Conservation (phyloP, 768 basidiomycete species). For the Leccinum pellstonianum region DNA sequence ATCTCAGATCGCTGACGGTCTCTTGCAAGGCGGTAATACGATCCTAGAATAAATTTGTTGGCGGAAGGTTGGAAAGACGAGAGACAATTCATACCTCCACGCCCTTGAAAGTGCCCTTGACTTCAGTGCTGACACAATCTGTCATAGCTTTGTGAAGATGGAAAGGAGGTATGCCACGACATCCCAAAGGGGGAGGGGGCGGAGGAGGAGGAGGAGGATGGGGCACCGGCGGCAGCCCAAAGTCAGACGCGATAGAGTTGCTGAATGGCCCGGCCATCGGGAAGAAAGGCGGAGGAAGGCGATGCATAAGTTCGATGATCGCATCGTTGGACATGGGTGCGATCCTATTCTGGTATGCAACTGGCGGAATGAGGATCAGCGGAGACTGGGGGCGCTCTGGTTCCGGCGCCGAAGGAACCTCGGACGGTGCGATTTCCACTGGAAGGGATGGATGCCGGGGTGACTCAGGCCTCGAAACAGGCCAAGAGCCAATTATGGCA, state of each 20-base stretch:
- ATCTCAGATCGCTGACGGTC: constrained; percentile 20
- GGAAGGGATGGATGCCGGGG: constrained; percentile 20
- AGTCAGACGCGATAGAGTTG: constrained; percentile 18
- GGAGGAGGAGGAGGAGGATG: not conserved
- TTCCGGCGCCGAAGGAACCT: constrained; percentile 6
- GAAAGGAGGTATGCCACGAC: constrained; percentile 10
- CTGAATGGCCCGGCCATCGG: constrained; percentile 19
- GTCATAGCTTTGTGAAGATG: constrained; percentile 15
- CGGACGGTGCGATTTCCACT: constrained; percentile 12
- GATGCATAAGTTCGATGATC: constrained; percentile 16
- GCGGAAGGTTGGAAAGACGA: not conserved
- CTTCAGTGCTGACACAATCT: constrained; percentile 24
- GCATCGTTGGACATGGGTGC: constrained; percentile 11
- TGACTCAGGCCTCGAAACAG: constrained; percentile 37
- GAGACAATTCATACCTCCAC: constrained; percentile 18
- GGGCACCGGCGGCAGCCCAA: constrained; percentile 20
- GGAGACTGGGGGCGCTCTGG: constrained; percentile 6
- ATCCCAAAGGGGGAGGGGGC: not conserved
- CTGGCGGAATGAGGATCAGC: constrained; percentile 1
- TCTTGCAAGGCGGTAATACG: constrained; percentile 24
- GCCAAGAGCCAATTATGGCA: constrained; percentile 44
- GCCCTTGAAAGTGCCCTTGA: constrained; percentile 21
- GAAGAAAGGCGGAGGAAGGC: constrained; percentile 22
- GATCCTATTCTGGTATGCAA: constrained; percentile 13
- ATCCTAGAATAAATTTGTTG: constrained; percentile 19